Evolutionary conservation across 345 rosid species (phyloP), one percentile per base, ranked within the genome.

Genomic region (Eucalyptus tenuipes): DNA sequence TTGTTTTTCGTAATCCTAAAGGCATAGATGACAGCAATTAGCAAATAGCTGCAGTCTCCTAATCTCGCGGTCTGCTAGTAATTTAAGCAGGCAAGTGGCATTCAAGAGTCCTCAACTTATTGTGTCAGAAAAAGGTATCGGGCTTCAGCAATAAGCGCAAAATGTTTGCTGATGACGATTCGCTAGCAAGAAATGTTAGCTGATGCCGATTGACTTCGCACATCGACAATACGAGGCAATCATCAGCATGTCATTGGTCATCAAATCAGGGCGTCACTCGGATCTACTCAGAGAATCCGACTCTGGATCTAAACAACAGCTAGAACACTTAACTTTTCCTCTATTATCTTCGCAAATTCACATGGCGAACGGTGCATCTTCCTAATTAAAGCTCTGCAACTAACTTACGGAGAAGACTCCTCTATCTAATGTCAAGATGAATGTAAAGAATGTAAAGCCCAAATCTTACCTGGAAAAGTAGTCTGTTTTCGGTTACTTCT

Each of bases 391-490:
- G 61, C 13, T 55, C 61, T 55, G 61, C 61, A 10, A 55, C 61
- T 55, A 55, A 55, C 61, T 55, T 9, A 24, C 12, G 0, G 82
- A 37, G 82, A 71, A 71, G 82, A 37, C 45, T 71, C 25, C 24
- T 37, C 82, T 5, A 71, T 40, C 82, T 71, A 10, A n/a, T n/a
- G 33, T 64, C 80, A 17, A 9, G 82, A 37, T 20, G 7, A 75
- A 10, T 20, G 82, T 13, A 37, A 75, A 75, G 7, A 75, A 10
- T 20, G 82, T 13, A 37, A 75, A 75, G 82, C 10, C 10, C 47
- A 33, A 22, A 25, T 59, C 29, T 53, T 89, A 93, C 93, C 91
- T 57, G 45, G 90, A 50, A 88, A 85, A 17, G 57, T 55, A 18
- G 88, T 82, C 88, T 12, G 50, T 13, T 86, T 88, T 31, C 10